Base-by-base conservation (phyloP, 169 alveolate genomes). In the Plasmodium chabaudi region DNA sequence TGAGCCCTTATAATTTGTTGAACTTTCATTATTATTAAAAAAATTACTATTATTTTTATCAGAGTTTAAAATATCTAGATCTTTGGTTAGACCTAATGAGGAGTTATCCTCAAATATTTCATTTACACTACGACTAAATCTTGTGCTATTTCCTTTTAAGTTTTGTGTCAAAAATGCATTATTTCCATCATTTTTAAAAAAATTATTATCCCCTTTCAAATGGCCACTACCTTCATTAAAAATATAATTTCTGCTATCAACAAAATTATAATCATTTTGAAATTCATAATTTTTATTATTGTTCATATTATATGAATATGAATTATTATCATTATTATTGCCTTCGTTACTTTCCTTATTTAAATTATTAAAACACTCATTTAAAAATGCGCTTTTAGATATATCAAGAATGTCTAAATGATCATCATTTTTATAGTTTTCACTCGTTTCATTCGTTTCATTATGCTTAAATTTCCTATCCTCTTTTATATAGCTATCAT, bases 301-400 rank as follows among this genome's bases (percentile, higher is more conserved):
- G 2, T 27, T 27, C 39, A 27, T 27, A 27, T 27, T 34, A 34
- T 34, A 34, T 34, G 39, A 5, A 1, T 1, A 27, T 27, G 42
- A 34, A 34, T 4, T 34, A 3, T 34, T 34, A 55, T 17, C n/a
- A 55, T 21, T 23, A 49, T 65, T 12, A 17, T 56, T 63, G 2
- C 12, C 21, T 47, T 59, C n/a, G 59, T 15, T 67, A 25, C 27
- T 9, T 12, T 64, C 77, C 9, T 53, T 63, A 39, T 77, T 59
- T 57, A 77, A 77, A 56, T 53, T 77, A 25, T 77, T 77, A 49
- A 77, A 77, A 56, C 65, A 77, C 64, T 64, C 51, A 57, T 77
- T 77, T 56, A 77, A 68, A 56, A 77, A 77, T 23, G 61, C 63
- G 34, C 47, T 77, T 57, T 77, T 77, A n/a, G 88, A 77, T 47